Conservation (phyloP, 805 yeast genomes). For the Candida boleticola region DNA sequence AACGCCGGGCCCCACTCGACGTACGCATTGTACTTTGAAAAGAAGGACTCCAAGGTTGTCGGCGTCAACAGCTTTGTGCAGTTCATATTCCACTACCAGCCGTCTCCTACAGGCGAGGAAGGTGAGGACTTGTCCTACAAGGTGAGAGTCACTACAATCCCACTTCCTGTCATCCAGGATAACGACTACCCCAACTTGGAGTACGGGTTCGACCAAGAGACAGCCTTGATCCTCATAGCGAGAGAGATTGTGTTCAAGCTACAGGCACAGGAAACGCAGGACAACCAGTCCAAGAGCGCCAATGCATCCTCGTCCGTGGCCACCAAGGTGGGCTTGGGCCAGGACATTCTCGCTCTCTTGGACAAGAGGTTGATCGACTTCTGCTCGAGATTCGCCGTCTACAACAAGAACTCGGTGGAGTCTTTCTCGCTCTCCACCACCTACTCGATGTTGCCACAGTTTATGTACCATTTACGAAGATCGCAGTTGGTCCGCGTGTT, state of each 20-base stretch:
- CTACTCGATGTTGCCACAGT: conserved; percentile 61
- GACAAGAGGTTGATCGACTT: conserved; percentile 31
- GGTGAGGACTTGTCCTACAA: neutral
- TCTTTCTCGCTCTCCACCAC: conserved; percentile 50
- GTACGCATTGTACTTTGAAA: conserved; percentile 57
- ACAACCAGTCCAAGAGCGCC: conserved; percentile 5
- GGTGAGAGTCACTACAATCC: conserved; percentile 53
- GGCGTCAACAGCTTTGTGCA: conserved; percentile 43
- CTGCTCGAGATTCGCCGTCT: conserved; percentile 39
- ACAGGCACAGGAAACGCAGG: conserved; percentile 16
- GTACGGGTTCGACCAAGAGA: conserved; percentile 63
- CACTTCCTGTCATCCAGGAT: conserved; percentile 41
- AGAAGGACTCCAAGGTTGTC: conserved; percentile 30
- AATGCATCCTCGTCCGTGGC: conserved; percentile 21
- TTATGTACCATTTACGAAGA: conserved; percentile 64
- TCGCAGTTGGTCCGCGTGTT: conserved; percentile 65
- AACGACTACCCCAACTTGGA: conserved; percentile 42
- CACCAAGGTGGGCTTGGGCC: conserved; percentile 13
- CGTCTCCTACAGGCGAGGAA: neutral
- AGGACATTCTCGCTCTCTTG: conserved; percentile 46
- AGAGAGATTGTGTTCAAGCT: conserved; percentile 50
- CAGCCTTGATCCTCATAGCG: conserved; percentile 61
- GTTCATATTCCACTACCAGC: conserved; percentile 61
- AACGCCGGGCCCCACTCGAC: conserved; percentile 56
- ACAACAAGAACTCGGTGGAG: conserved; percentile 43